These are phyloP conservation scores for Isatis lusitanica DNA, from an alignment of 441 rosid species.

Conservation along the genomic window DNA sequence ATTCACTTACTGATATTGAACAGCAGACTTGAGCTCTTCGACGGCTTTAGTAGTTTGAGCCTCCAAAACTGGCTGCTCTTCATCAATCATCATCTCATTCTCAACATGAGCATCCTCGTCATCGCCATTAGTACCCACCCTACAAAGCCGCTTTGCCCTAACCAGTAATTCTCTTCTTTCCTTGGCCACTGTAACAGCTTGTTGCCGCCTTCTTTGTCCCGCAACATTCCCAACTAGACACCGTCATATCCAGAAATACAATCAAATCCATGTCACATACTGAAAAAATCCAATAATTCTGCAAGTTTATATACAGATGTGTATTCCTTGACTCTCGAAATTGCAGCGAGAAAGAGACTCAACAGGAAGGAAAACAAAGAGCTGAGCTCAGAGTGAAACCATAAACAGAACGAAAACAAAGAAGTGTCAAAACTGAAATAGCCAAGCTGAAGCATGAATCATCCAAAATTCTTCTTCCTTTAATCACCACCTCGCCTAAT, in stretches of 20 bases:
- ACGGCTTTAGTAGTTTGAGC: slow-evolving; percentile 65
- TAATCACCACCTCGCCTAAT: slow-evolving; percentile 7
- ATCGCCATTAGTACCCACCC: slow-evolving; percentile 66
- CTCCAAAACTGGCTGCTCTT: slow-evolving; percentile 69
- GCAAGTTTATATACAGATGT: background rate
- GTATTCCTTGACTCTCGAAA: background rate
- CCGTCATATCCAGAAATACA: slow-evolving; percentile 13
- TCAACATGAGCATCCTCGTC: slow-evolving; percentile 40
- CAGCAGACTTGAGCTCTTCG: slow-evolving; percentile 67
- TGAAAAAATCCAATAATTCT: background rate
- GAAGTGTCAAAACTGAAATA: background rate
- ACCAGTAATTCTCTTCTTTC: slow-evolving; percentile 89
- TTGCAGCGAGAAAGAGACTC: background rate
- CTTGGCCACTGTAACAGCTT: slow-evolving; percentile 82
- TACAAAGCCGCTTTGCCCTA: slow-evolving; percentile 80
- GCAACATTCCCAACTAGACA: slow-evolving; percentile 74
- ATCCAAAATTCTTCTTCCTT: background rate
- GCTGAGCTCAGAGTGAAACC: background rate
- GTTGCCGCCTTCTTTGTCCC: slow-evolving; percentile 76
- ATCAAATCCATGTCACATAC: background rate
- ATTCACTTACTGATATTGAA: slow-evolving; percentile 64
- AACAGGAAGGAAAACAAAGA: background rate
- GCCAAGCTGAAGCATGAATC: background rate
- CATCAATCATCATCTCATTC: slow-evolving; percentile 73
- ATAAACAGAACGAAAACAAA: background rate